Evolutionary conservation across 2,329 filamentous ascomycete genomes (phyloP), one percentile per base, ranked within the genome.

Genomic region (Simplicillium aogashimaense): DNA sequence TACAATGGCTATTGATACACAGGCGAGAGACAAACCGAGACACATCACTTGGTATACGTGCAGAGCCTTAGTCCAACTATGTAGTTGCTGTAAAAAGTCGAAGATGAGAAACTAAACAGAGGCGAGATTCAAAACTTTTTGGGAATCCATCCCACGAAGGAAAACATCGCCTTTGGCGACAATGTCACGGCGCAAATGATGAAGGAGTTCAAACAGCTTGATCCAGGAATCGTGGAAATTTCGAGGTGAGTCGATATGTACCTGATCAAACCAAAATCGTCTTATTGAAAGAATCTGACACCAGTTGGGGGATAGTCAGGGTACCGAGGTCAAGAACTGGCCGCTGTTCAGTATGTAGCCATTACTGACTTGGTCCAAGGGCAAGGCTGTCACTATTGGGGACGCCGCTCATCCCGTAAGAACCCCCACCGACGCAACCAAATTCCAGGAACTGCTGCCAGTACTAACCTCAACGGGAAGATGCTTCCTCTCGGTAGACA

Each of bases 401-500:
- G 42, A 44, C 14, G 42, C 42, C 36, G 38, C 42, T n/a, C 42
- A 44, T 35, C 38, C 42, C 3, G 42, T 44, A 41, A 1, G 30
- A 33, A 3, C 31, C 7, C 31, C 5, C n/a, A 20, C 29, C 11
- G 12, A 15, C 29, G 29, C 20, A 17, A 28, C 5, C 17, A 3
- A 14, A 12, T 17, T 13, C 13, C 16, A 10, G 35, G 12, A 29
- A 4, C 30, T 29, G 20, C 36, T 37, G 3, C 11, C 30, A 32
- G 5, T 7, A 12, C 15, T 32, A 32, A n/a, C 6, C 15, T 32
- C 13, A 13, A 11, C 25, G 16, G 29, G 7, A 15, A 44, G 42
- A 44, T 44, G 42, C 36, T 44, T 35, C 42, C 42, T 29, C 41
- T 44, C 16, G 38, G 42, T 9, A 38, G 29, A n/a, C 42, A 44